Base-by-base conservation (phyloP, 2,329 filamentous ascomycete species). In the Colletotrichum neosansevieriae region DNA sequence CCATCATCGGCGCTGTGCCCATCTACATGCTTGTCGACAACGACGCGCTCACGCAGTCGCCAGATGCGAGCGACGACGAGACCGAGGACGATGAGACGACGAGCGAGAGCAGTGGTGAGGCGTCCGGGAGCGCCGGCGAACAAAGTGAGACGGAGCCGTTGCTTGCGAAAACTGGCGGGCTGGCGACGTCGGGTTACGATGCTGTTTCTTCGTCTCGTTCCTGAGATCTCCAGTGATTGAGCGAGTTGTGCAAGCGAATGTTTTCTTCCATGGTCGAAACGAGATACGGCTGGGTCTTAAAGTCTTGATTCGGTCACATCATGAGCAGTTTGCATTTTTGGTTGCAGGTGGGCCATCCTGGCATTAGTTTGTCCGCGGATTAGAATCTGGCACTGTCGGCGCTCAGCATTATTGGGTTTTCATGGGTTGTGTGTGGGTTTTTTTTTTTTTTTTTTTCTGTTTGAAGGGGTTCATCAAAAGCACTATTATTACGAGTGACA, bases 11-110 rank as follows among this genome's bases (percentile, higher is more conserved):
- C 17, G 88, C 88, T 0, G 78, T 97, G 2, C 92, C 94, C 0
- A 87, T 92, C 0, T 93, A 90, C 77, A 91, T 89, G 80, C 86
- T 97, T 1, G 85, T 90, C 13, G 88, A 97, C 75, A 91, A 91
- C 42, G 88, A 93, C 9, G 93, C 93, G 82, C 93, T 78, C 77
- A 78, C 71, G 36, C 76, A 61, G 60, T 77, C 71, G 47, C 76
- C 50, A 2, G 77, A 78, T 4, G 75, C 58, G 47, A 77, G 59
- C 69, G 79, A 81, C 12, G 76, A 73, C 0, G 80, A 82, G 38
- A 75, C 75, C 3, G 56, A 49, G 6, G 72, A 67, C 0, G 74
- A 73, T 1, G 75, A 75, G 71, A 72, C 13, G 74, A 40, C 72
- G 12, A 63, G 68, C 21, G 60, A 57, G 12, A 29, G 50, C 15